Evolutionary conservation across 2,329 filamentous ascomycete genomes (phyloP).

Genomic region (Aspergillus sp.): DNA sequence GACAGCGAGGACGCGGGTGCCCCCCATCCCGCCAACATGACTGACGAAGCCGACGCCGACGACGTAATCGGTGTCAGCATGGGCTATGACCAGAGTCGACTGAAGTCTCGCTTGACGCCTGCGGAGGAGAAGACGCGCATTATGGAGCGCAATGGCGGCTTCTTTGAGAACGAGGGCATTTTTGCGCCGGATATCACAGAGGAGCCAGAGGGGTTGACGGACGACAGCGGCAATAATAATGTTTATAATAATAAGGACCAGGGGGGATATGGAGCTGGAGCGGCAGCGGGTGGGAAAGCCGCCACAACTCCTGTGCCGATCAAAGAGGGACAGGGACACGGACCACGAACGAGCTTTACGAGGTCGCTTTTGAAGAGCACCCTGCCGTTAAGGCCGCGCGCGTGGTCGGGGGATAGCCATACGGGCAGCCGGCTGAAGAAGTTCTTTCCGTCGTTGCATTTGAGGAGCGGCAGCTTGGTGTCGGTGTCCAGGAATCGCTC

Average conservation of each 20-base stretch:
- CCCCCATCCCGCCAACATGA: conserved; percentile 21
- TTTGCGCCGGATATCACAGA: conserved; percentile 31
- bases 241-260: not conserved
- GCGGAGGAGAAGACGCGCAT: conserved; percentile 60
- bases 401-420: conserved; percentile 34
- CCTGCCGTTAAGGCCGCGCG: conserved; percentile 33
- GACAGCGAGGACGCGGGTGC: conserved; percentile 30
- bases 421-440: conserved; percentile 31
- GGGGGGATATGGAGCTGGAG: conserved; percentile 1
- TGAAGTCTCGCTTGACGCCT: conserved; percentile 58
- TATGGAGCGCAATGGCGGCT: conserved; percentile 50
- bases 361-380: conserved; percentile 34
- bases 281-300: not conserved
- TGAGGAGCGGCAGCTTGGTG: conserved; percentile 23
- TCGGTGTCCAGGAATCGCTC: conserved; percentile 20
- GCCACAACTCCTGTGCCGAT: not conserved
- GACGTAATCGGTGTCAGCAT: conserved; percentile 60
- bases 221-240: not conserved
- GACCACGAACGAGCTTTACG: conserved; percentile 32
- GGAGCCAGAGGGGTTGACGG: conserved; percentile 30
- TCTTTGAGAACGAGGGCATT: conserved; percentile 44
- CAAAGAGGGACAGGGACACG: no score
- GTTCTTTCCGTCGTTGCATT: conserved; percentile 35
- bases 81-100: conserved; percentile 55
- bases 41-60: conserved; percentile 35